A percentile compares a stretch with the other conserved stretches of the same genome.
These are phyloP conservation scores for Zygotorulaspora danielsina DNA, from an alignment of 805 yeast species.

Conservation along the genomic window DNA sequence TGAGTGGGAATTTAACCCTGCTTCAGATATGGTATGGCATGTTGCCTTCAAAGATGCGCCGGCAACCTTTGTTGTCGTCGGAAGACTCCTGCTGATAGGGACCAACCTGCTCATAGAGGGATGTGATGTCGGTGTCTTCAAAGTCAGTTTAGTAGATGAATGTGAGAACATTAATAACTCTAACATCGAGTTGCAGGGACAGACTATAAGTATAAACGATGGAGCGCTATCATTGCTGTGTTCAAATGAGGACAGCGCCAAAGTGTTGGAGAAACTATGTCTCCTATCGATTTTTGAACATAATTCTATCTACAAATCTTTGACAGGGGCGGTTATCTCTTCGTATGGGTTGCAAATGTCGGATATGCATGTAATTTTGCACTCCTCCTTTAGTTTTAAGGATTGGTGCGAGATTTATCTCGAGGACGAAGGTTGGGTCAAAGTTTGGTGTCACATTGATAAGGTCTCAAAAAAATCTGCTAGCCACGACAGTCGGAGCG, in stretches of 20 bases:
- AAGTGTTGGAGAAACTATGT: conserved; percentile 12
- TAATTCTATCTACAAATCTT: conserved; percentile 25
- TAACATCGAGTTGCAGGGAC: conserved; percentile 7
- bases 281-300: conserved; percentile 27
- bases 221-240: conserved; percentile 12
- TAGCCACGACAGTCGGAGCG: conserved; percentile 16
- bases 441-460: conserved; percentile 35
- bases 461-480: conserved; percentile 14
- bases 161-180: conserved; percentile 6
- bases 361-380: conserved; percentile 29
- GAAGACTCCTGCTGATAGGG: conserved; percentile 13
- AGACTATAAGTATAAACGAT: conserved; percentile 10
- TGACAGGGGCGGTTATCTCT: conserved; percentile 31
- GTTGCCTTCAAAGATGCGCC: conserved; percentile 11
- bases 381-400: conserved; percentile 29
- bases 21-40: conserved; percentile 9
- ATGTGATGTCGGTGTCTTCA: conserved; percentile 5
- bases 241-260: conserved; percentile 3
- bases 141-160: conserved; percentile 11
- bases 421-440: conserved; percentile 32
- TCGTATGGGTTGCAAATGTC: conserved; percentile 25
- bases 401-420: conserved; percentile 36
- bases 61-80: conserved; percentile 7
- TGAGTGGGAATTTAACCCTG: conserved; percentile 12
- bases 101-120: conserved; percentile 10